phyloP scores from a whole-genome alignment of 345 rosid genomes.

The Brassica juncea region DNA sequence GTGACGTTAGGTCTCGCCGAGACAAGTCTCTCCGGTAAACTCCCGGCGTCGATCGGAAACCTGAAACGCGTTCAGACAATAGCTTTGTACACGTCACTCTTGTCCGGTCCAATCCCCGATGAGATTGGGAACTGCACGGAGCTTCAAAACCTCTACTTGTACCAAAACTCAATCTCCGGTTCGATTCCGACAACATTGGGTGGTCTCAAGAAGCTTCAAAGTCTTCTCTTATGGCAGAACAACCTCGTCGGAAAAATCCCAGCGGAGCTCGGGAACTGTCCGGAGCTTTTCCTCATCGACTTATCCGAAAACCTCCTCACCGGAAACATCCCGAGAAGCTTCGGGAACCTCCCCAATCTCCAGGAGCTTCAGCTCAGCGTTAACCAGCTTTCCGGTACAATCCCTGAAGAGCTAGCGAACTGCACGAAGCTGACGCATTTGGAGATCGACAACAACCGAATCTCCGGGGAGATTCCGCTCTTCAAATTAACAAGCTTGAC shows the following conservation, averaged over 20 bases:
- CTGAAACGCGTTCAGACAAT: constrained; percentile 72
- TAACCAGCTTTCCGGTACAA: constrained; percentile 75
- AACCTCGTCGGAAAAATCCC: constrained; percentile 83
- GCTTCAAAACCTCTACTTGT: constrained; percentile 77
- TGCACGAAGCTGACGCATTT: constrained; percentile 69
- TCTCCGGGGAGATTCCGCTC: constrained; percentile 78
- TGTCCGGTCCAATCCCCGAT: constrained; percentile 79
- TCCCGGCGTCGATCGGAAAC: constrained; percentile 73
- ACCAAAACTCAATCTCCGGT: constrained; percentile 88
- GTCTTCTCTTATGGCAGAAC: constrained; percentile 87
- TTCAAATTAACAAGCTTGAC: constrained; percentile 61
- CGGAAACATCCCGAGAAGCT: constrained; percentile 75
- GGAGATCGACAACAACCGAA: constrained; percentile 73
- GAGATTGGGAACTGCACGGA: constrained; percentile 85
- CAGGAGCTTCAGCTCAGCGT: constrained; percentile 87
- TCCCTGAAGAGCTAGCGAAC: constrained; percentile 70
- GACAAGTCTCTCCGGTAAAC: constrained; percentile 83
- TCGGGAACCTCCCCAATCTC: constrained; percentile 75
- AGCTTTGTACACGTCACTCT: constrained; percentile 70
- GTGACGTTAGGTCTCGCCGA: constrained; percentile 88
- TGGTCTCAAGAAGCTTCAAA: constrained; percentile 73
- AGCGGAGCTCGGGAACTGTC: constrained; percentile 63
- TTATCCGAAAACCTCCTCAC: constrained; percentile 76
- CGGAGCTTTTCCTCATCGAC: constrained; percentile 68
- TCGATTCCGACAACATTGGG: constrained; percentile 67